These are phyloP conservation scores for Myriosclerotinia curreyana DNA, from an alignment of 2,329 filamentous ascomycete species.

Conservation along the genomic window DNA sequence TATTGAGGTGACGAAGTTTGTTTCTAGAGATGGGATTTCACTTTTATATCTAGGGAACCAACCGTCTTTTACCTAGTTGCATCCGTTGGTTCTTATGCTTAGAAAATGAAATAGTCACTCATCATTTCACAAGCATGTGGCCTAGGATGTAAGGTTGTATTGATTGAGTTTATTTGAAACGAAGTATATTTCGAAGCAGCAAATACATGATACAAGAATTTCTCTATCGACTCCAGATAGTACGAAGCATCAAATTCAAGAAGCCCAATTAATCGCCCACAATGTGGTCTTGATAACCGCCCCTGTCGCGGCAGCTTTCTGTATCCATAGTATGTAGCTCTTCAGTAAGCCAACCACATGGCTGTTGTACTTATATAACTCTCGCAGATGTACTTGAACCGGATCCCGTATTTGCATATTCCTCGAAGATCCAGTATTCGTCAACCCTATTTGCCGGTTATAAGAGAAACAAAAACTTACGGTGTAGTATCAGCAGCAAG, in stretches of 20 bases:
- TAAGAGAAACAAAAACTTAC: neutral
- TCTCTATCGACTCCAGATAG: neutral
- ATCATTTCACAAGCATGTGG: neutral
- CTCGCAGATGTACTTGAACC: constrained; percentile 18
- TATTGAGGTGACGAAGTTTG: too few relatives aligned
- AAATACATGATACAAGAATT: too few relatives aligned
- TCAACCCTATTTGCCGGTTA: neutral
- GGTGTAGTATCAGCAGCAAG: constrained; percentile 26
- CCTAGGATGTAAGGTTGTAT: neutral
- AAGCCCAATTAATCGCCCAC: constrained; percentile 8
- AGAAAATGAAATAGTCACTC: neutral
- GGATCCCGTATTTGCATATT: constrained; percentile 13
- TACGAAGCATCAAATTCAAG: constrained; percentile 14
- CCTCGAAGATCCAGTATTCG: constrained; percentile 6
- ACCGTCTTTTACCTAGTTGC: too few relatives aligned
- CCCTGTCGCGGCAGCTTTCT: constrained; percentile 13
- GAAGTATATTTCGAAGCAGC: neutral
- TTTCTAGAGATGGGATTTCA: too few relatives aligned
- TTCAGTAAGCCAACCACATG: too few relatives aligned
- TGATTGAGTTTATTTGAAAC: neutral
- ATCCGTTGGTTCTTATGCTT: too few relatives aligned
- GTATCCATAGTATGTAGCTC: neutral
- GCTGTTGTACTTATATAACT: neutral
- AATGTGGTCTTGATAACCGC: neutral
- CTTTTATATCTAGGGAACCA: too few relatives aligned